These are phyloP conservation scores for Kalaharituber pfeilii DNA, from an alignment of 2,329 filamentous ascomycete genomes.

Conservation along the genomic window DNA sequence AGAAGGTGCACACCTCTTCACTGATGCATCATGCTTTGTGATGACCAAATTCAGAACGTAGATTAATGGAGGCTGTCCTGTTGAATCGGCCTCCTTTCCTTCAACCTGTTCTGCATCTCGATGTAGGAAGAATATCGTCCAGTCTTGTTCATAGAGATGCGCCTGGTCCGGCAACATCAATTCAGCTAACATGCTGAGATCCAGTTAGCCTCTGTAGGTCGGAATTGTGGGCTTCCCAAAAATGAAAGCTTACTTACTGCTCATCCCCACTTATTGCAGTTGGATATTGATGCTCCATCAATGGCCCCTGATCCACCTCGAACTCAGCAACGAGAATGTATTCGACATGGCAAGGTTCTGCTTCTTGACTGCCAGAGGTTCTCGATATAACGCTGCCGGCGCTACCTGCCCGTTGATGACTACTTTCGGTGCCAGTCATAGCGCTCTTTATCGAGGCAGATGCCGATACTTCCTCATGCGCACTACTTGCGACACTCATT, in stretches of 20 bases:
- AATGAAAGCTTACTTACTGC: conserved; percentile 31
- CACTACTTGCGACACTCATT: neutral
- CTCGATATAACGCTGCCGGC: neutral
- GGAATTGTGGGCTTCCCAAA: neutral
- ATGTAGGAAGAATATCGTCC: conserved; percentile 98
- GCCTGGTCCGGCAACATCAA: conserved; percentile 97
- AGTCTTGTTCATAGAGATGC: conserved; percentile 86
- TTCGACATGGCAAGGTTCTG: conserved; percentile 58
- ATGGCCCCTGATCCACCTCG: conserved; percentile 83
- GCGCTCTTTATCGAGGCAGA: neutral
- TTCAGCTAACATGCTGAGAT: conserved; percentile 63
- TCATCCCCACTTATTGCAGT: conserved; percentile 91
- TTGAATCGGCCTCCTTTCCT: conserved; percentile 50
- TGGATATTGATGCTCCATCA: conserved; percentile 98
- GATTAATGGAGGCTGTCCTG: conserved; percentile 62
- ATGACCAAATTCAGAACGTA: conserved; percentile 97
- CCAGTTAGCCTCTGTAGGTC: neutral
- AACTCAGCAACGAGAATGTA: conserved; percentile 97
- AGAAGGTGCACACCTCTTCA: conserved; percentile 44
- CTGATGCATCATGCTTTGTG: conserved; percentile 87
- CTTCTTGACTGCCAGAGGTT: neutral
- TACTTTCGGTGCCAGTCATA: neutral
- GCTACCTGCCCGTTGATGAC: neutral
- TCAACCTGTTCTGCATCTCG: conserved; percentile 78
- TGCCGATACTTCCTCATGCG: neutral